Percentiles rank a stretch among this genome's conserved stretches.
Evolutionary conservation across 2,329 filamentous ascomycete genomes (phyloP).

Genomic region (Saccharata proteae): DNA sequence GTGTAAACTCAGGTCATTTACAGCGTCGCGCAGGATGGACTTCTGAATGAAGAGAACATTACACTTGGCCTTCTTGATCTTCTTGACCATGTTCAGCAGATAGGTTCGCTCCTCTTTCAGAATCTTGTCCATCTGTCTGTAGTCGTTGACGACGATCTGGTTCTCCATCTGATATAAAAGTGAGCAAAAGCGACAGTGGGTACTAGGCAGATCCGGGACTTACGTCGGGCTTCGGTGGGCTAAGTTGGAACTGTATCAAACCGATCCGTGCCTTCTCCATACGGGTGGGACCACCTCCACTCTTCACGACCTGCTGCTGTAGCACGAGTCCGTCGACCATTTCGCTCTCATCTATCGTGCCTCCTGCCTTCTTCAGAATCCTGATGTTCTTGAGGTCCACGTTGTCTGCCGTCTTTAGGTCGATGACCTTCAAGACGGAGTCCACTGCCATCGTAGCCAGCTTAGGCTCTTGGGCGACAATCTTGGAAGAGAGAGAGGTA

Average conservation of each 20-base stretch:
- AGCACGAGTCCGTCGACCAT: constrained; percentile 90
- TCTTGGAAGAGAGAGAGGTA: constrained; percentile 95
- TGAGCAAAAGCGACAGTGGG: neutral
- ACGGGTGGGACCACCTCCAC: constrained; percentile 73
- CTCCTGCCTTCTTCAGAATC: constrained; percentile 94
- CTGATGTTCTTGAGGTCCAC: constrained; percentile 94
- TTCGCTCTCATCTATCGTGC: constrained; percentile 96
- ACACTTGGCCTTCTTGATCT: constrained; percentile 99
- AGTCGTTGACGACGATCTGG: constrained; percentile 97
- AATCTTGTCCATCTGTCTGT: constrained; percentile 99
- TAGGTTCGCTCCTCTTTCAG: constrained; percentile 98
- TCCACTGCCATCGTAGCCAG: constrained; percentile 98
- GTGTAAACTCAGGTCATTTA: constrained; percentile 94
- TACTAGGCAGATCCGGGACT: no score
- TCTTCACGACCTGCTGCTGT: constrained; percentile 87
- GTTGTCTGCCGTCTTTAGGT: constrained; percentile 89
- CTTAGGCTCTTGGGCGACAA: constrained; percentile 94
- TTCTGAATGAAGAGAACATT: constrained; percentile 98
- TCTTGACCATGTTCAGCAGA: constrained; percentile 97
- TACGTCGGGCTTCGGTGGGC: constrained; percentile 93
- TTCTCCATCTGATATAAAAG: constrained; percentile 99
- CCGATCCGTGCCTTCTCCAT: constrained; percentile 98
- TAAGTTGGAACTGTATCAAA: constrained; percentile 96
- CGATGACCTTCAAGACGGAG: constrained; percentile 89
- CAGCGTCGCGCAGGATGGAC: constrained; percentile 91